These are phyloP conservation scores for Colletotrichum brevisporum DNA, from an alignment of 2,329 filamentous ascomycete genomes.

Conservation along the genomic window DNA sequence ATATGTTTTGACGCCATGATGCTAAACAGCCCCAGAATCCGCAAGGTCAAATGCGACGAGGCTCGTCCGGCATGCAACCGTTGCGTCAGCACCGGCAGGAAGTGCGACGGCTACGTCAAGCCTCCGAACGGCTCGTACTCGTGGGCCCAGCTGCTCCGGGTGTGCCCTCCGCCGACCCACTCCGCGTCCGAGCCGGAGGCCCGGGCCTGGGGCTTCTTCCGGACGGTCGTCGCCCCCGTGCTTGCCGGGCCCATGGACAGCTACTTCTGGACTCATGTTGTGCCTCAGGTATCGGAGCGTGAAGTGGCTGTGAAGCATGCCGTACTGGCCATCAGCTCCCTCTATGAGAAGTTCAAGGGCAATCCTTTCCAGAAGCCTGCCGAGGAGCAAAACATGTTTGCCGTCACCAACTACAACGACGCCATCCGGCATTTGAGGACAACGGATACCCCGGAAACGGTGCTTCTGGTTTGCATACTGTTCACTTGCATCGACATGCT, in stretches of 20 bases:
- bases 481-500: conserved; percentile 62
- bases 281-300: conserved; percentile 53
- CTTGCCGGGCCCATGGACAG: conserved; percentile 53
- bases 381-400: conserved; percentile 47
- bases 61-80: conserved; percentile 46
- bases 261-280: conserved; percentile 58
- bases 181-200: conserved; percentile 46
- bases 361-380: background rate
- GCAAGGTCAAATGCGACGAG: conserved; percentile 52
- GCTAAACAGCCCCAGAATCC: conserved; percentile 41
- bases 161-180: conserved; percentile 43
- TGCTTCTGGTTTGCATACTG: conserved; percentile 57
- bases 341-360: conserved; percentile 52
- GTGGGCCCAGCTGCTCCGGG: conserved; percentile 54
- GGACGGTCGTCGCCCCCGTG: conserved; percentile 52
- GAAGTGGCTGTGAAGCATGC: conserved; percentile 56
- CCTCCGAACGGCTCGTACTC: conserved; percentile 41
- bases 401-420: conserved; percentile 57
- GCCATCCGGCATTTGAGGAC: conserved; percentile 53
- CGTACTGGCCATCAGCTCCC: conserved; percentile 55
- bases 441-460: conserved; percentile 49
- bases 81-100: conserved; percentile 46
- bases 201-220: conserved; percentile 55
- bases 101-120: conserved; percentile 50
- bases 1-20: background rate